These are phyloP conservation scores for Boletus rex-veris DNA, from an alignment of 768 basidiomycete species.

Conservation along the genomic window DNA sequence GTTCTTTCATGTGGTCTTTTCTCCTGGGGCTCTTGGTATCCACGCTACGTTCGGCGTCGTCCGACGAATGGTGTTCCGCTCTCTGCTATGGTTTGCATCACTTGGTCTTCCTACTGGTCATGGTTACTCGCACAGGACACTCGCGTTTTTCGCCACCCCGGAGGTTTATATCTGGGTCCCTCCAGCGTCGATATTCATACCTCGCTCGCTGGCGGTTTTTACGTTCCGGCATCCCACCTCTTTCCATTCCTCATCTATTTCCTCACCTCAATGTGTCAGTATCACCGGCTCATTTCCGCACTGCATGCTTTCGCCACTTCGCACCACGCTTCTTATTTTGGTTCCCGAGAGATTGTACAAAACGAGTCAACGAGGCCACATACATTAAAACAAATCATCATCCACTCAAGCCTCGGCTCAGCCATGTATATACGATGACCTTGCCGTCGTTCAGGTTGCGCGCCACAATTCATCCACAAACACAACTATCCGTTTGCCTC, in stretches of 20 bases:
- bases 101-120: constrained; percentile 33
- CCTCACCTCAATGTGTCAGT: constrained; percentile 41
- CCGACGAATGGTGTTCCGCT: constrained; percentile 29
- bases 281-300: constrained; percentile 36
- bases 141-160: constrained; percentile 22
- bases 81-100: constrained; percentile 27
- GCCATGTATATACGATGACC: constrained; percentile 32
- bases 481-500: constrained; percentile 19
- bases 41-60: constrained; percentile 11
- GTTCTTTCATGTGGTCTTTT: constrained; percentile 27
- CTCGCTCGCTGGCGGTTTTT: constrained; percentile 36
- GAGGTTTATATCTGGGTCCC: constrained; percentile 30
- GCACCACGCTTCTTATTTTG: constrained; percentile 36
- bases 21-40: constrained; percentile 31
- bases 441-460: constrained; percentile 23
- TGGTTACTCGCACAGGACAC: constrained; percentile 39
- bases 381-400: constrained; percentile 25
- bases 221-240: constrained; percentile 21
- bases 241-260: constrained; percentile 26
- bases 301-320: constrained; percentile 41
- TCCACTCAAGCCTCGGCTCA: constrained; percentile 24
- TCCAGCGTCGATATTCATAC: constrained; percentile 45
- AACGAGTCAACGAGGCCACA: constrained; percentile 34
- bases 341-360: constrained; percentile 35
- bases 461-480: constrained; percentile 17